Evolutionary conservation across 2,329 filamentous ascomycete species (phyloP).

Genomic region (Claviceps sorghi): DNA sequence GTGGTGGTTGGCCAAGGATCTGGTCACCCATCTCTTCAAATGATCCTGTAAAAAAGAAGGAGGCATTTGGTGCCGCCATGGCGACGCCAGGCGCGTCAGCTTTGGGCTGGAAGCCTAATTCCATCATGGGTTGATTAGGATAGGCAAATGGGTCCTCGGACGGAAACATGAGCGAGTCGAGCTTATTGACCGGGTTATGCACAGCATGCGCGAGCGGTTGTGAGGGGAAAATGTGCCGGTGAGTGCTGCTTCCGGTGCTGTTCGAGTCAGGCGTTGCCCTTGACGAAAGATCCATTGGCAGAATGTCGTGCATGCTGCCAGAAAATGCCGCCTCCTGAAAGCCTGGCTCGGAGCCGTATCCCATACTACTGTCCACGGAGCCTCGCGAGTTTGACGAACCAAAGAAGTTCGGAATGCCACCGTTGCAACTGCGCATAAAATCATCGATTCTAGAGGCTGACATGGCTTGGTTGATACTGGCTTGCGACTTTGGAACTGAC

Average conservation of each 20-base stretch:
- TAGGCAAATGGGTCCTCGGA: constrained; percentile 67
- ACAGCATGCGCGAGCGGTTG: constrained; percentile 18
- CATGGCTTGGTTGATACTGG: constrained; percentile 17
- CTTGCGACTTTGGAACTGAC: constrained; percentile 16
- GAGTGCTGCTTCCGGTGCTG: constrained; percentile 26
- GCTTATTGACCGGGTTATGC: constrained; percentile 44
- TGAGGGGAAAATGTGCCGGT: constrained; percentile 18
- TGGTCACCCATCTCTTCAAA: constrained; percentile 60
- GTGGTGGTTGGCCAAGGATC: constrained; percentile 54
- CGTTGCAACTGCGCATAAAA: constrained; percentile 17
- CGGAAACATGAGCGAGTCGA: constrained; percentile 69
- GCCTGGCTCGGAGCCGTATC: constrained; percentile 14
- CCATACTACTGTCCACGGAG: constrained; percentile 21
- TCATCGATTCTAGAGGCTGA: constrained; percentile 21
- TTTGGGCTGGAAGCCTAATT: constrained; percentile 30
- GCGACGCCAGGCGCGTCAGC: constrained; percentile 18
- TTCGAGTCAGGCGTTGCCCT: constrained; percentile 28
- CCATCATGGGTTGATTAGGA: constrained; percentile 59
- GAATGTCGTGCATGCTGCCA: constrained; percentile 28
- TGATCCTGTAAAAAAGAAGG: constrained; percentile 37
- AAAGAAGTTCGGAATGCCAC: constrained; percentile 12
- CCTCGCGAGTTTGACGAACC: constrained; percentile 12
- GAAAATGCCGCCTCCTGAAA: constrained; percentile 24
- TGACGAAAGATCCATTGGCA: constrained; percentile 30
- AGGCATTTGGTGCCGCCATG: constrained; percentile 23